A percentile compares a stretch with the other conserved stretches of the same genome.
Conservation (phyloP, 495 filamentous ascomycete species). For the Penicillium manginii region DNA sequence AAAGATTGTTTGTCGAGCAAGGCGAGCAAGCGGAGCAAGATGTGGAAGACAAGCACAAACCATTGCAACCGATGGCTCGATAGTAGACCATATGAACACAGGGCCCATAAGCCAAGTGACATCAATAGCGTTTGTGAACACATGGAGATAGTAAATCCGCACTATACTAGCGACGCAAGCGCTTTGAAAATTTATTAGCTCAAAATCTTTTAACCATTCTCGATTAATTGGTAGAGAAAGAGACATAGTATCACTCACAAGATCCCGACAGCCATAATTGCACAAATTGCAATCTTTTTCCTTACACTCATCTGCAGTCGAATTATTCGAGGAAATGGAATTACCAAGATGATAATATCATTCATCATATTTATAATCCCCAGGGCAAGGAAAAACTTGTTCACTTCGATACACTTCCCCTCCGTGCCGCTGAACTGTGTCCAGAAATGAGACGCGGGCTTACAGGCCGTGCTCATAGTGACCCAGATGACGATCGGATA, state of each 20-base stretch:
- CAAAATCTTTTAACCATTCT: background rate
- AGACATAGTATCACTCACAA: slow-evolving; percentile 29
- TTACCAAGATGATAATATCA: slow-evolving; percentile 46
- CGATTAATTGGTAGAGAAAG: too few species aligned
- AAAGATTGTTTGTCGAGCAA: slow-evolving; percentile 15
- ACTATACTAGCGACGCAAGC: slow-evolving; percentile 38
- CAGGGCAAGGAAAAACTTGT: slow-evolving; percentile 32
- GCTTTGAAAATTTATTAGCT: slow-evolving; percentile 13
- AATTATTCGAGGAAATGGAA: slow-evolving; percentile 44
- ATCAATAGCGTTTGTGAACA: slow-evolving; percentile 36
- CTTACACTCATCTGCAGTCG: slow-evolving; percentile 32
- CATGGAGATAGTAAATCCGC: slow-evolving; percentile 41
- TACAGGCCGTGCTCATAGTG: slow-evolving; percentile 26
- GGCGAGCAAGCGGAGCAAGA: slow-evolving; percentile 39
- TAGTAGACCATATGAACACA: slow-evolving; percentile 47
- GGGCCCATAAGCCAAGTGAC: slow-evolving; percentile 44
- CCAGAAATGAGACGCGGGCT: slow-evolving; percentile 36
- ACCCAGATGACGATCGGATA: slow-evolving; percentile 29
- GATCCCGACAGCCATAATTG: slow-evolving; percentile 44
- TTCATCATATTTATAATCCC: slow-evolving; percentile 42
- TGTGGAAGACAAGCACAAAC: slow-evolving; percentile 48
- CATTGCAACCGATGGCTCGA: slow-evolving; percentile 46
- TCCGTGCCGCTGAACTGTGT: slow-evolving; percentile 24
- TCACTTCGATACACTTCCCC: slow-evolving; percentile 33
- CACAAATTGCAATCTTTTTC: slow-evolving; percentile 45